phyloP scores from a whole-genome alignment of 192 early-diverging fungal species.

The Entomortierella parvispora region DNA sequence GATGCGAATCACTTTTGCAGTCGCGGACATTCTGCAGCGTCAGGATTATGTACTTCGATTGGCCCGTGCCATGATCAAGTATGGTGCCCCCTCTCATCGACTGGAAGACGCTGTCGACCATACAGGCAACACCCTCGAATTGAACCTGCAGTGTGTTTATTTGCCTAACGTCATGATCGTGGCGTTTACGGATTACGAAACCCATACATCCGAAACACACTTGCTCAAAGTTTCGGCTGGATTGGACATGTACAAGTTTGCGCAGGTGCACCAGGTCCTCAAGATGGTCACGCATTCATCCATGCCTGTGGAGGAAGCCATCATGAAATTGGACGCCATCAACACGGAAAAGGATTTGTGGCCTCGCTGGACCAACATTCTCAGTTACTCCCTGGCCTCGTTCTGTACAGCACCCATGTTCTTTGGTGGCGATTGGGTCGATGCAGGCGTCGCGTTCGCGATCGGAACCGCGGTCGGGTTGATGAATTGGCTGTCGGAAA shows the following conservation, averaged over 20 bases:
- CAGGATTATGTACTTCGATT: slow-evolving; percentile 74
- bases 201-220: slow-evolving; percentile 80
- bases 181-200: slow-evolving; percentile 76
- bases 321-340: slow-evolving; percentile 70
- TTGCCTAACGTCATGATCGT: slow-evolving; percentile 79
- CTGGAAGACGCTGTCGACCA: slow-evolving; percentile 65
- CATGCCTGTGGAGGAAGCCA: slow-evolving; percentile 72
- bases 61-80: slow-evolving; percentile 72
- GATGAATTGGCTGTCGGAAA: slow-evolving; percentile 71
- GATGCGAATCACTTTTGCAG: slow-evolving; percentile 65
- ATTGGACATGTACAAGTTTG: slow-evolving; percentile 77
- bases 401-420: slow-evolving; percentile 74
- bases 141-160: slow-evolving; percentile 74
- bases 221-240: slow-evolving; percentile 70
- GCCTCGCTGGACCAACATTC: slow-evolving; percentile 69
- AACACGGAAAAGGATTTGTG: slow-evolving; percentile 65
- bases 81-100: slow-evolving; percentile 75
- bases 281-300: slow-evolving; percentile 71
- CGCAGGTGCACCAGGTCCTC: slow-evolving; percentile 70
- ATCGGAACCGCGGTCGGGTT: slow-evolving; percentile 57
- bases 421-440: slow-evolving; percentile 73
- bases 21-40: slow-evolving; percentile 75
- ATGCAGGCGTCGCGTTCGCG: slow-evolving; percentile 67
- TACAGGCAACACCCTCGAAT: slow-evolving; percentile 66
- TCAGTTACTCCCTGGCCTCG: slow-evolving; percentile 64